Percentiles rank a stretch among this genome's conserved stretches.
Evolutionary conservation across 495 filamentous ascomycete species (phyloP).

Genomic region (Bathelium albidoporum): DNA sequence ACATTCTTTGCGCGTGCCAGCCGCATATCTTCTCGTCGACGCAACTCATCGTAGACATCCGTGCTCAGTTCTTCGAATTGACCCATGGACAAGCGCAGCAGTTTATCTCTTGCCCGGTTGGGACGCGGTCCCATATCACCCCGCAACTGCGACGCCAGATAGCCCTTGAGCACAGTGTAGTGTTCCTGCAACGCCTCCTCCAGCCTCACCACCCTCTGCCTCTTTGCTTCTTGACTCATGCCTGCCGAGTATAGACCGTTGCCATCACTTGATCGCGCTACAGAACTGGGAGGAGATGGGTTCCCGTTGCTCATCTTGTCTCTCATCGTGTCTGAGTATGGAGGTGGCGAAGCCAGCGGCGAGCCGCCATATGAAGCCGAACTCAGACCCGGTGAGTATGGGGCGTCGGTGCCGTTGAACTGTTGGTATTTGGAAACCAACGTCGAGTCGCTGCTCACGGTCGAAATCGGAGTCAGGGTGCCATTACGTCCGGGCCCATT

Average conservation of each 20-base stretch:
- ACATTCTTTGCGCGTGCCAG: constrained; percentile 42
- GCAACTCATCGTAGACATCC: constrained; percentile 91
- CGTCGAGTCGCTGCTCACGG: constrained; percentile 1
- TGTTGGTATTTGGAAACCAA: constrained; percentile 53
- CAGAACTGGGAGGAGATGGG: constrained; percentile 77
- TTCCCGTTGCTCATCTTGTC: constrained; percentile 39
- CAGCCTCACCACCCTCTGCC: constrained; percentile 40
- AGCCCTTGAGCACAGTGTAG: constrained; percentile 68
- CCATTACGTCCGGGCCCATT: constrained; percentile 2
- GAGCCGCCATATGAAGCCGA: constrained; percentile 24
- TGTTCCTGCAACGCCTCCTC: constrained; percentile 70
- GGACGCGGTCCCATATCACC: constrained; percentile 68
- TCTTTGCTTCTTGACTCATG: constrained; percentile 36
- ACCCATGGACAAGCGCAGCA: constrained; percentile 73
- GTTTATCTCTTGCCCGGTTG: constrained; percentile 85
- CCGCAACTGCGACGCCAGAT: constrained; percentile 56
- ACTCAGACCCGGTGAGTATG: constrained; percentile 41
- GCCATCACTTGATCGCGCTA: constrained; percentile 70
- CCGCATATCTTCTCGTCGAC: constrained; percentile 64
- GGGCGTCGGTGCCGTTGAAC: constrained; percentile 41
- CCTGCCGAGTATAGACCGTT: constrained; percentile 56
- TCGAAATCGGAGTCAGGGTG: constrained; percentile 7
- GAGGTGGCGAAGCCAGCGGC: no score
- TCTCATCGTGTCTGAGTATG: constrained; percentile 12
- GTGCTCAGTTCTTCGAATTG: constrained; percentile 97